These are phyloP conservation scores for Ophiocordyceps australis DNA, from an alignment of 2,329 filamentous ascomycete species.

Conservation along the genomic window DNA sequence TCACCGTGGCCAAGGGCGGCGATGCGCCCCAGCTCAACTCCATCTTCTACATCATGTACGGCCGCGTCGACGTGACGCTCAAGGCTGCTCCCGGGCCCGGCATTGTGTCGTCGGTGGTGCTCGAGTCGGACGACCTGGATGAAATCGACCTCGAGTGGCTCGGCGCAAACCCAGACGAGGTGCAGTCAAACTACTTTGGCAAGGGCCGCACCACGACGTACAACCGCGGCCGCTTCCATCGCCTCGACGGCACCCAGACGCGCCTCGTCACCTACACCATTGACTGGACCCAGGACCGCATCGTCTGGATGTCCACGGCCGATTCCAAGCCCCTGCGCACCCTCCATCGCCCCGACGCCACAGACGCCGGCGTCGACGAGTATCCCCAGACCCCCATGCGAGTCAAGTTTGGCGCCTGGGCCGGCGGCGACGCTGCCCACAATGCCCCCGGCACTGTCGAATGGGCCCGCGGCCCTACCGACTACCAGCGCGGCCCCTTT, in stretches of 20 bases:
- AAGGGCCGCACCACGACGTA: slow-evolving; percentile 77
- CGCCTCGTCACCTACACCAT: slow-evolving; percentile 74
- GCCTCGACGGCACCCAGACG: slow-evolving; percentile 47
- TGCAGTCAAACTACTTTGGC: slow-evolving; percentile 96
- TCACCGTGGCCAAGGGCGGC: slow-evolving; percentile 61
- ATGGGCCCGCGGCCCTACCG: slow-evolving; percentile 75
- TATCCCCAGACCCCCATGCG: slow-evolving; percentile 96
- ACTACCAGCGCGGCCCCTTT: slow-evolving; percentile 73
- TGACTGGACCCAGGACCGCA: slow-evolving; percentile 75
- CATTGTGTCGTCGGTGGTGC: slow-evolving; percentile 81
- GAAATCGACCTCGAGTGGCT: slow-evolving; percentile 98
- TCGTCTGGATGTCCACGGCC: slow-evolving; percentile 78
- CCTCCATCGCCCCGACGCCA: slow-evolving; percentile 55
- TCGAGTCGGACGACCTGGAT: slow-evolving; percentile 82
- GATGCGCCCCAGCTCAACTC: slow-evolving; percentile 76
- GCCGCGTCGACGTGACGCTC: slow-evolving; percentile 69
- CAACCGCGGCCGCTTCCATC: slow-evolving; percentile 72
- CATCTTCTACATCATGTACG: slow-evolving; percentile 99
- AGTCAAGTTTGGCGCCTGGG: slow-evolving; percentile 82
- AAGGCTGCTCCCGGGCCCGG: slow-evolving; percentile 76
- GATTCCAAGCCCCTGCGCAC: too few relatives aligned
- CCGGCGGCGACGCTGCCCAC: slow-evolving; percentile 59
- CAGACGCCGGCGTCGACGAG: slow-evolving; percentile 50
- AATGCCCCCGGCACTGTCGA: slow-evolving; percentile 70
- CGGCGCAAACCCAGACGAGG: slow-evolving; percentile 53